These are phyloP conservation scores for Trichothecium roseum DNA, from an alignment of 2,329 filamentous ascomycete species.

Conservation along the genomic window DNA sequence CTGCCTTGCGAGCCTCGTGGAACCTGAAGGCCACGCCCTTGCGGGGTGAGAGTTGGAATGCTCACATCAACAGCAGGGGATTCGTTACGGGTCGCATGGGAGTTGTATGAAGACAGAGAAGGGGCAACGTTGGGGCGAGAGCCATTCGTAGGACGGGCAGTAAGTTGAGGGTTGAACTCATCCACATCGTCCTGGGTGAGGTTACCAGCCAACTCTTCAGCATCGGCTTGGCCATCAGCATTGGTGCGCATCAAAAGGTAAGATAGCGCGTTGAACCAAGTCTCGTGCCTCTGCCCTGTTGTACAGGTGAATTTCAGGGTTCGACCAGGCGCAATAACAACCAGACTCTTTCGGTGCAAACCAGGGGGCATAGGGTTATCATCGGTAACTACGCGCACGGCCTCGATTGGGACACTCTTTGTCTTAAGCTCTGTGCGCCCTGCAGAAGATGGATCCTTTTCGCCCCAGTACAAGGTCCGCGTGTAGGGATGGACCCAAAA, in stretches of 20 bases:
- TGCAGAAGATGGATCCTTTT: slow-evolving; percentile 70
- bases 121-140: slow-evolving; percentile 43
- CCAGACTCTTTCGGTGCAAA: slow-evolving; percentile 84
- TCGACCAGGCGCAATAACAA: slow-evolving; percentile 81
- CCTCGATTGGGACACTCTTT: slow-evolving; percentile 93
- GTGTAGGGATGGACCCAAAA: slow-evolving; percentile 99
- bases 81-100: slow-evolving; percentile 56
- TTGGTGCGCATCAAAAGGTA: slow-evolving; percentile 78
- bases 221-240: slow-evolving; percentile 49
- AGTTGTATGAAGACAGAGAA: slow-evolving; percentile 75
- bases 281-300: slow-evolving; percentile 90
- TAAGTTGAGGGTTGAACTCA: slow-evolving; percentile 70
- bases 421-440: slow-evolving; percentile 64
- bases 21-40: slow-evolving; percentile 18
- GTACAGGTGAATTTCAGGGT: slow-evolving; percentile 89
- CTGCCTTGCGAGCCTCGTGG: slow-evolving; percentile 31
- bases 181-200: slow-evolving; percentile 54
- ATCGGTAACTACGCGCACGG: slow-evolving; percentile 82
- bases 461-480: slow-evolving; percentile 92
- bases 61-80: slow-evolving; percentile 45
- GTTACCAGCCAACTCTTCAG: slow-evolving; percentile 46
- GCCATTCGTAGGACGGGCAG: slow-evolving; percentile 15
- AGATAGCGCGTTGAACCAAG: slow-evolving; percentile 94
- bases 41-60: slow-evolving; percentile 46
- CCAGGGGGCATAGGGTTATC: slow-evolving; percentile 94